A percentile compares a stretch with the other conserved stretches of the same genome.
phyloP scores from a whole-genome alignment of 75 land plant species.

The Larix kaempferi region DNA sequence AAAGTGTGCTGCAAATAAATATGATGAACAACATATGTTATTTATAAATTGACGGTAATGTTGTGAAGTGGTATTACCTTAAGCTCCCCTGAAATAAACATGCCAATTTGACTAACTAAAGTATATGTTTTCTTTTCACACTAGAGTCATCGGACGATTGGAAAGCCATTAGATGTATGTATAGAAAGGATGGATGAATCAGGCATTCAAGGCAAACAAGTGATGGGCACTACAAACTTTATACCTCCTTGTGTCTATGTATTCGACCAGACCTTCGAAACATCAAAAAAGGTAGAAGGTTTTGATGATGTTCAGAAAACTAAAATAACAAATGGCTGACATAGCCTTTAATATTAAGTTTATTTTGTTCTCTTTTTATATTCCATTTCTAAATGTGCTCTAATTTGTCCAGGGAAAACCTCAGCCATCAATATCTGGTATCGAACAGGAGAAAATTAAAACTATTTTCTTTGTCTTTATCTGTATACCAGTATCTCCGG shows the following conservation, averaged over 20 bases:
- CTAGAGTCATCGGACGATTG: constrained; percentile 60
- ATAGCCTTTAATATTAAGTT: neutral
- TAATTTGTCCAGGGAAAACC: neutral
- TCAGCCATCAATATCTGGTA: neutral
- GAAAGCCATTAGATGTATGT: constrained; percentile 50
- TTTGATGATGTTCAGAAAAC: neutral
- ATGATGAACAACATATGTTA: constrained; percentile 7
- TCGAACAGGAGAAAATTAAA: constrained; percentile 9
- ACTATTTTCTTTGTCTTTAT: constrained; percentile 38
- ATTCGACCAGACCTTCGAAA: neutral
- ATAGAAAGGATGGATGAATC: constrained; percentile 27
- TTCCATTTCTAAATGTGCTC: neutral
- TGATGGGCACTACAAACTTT: constrained; percentile 26
- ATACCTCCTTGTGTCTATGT: constrained; percentile 50
- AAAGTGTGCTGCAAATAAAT: constrained; percentile 1
- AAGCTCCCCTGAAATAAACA: neutral
- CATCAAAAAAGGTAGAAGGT: constrained; percentile 1
- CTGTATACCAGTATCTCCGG: constrained; percentile 79
- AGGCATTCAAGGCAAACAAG: constrained; percentile 52
- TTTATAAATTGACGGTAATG: neutral
- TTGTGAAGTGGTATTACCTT: neutral
- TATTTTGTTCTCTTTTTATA: neutral
- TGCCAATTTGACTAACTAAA: neutral
- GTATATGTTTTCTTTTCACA: constrained; percentile 1
- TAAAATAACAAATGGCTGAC: neutral